Evolutionary conservation across 2,329 filamentous ascomycete species (phyloP).

Genomic region (Claviceps maximensis): DNA sequence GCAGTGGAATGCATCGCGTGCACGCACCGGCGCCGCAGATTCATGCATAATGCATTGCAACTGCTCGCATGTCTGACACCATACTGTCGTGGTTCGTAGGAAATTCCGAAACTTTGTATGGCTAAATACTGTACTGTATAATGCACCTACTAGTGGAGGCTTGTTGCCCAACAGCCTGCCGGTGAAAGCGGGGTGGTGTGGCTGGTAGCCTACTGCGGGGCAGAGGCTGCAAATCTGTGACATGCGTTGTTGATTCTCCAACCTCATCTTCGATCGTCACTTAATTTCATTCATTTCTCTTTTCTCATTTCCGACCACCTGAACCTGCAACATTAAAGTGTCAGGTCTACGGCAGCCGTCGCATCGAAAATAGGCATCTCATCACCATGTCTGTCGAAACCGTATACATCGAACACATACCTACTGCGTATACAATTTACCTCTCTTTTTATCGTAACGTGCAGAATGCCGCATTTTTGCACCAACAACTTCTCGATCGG

Average conservation of each 20-base stretch:
- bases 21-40: no score
- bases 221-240: slow-evolving; percentile 1
- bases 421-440: slow-evolving; percentile 52
- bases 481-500: slow-evolving; percentile 70
- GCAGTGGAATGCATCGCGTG: no score
- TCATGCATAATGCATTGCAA: no score
- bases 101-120: no score
- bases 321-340: neutral
- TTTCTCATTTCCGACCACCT: no score
- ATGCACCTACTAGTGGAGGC: neutral
- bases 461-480: slow-evolving; percentile 63
- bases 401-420: slow-evolving; percentile 63
- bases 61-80: no score
- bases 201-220: slow-evolving; percentile 2
- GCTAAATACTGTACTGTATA: no score
- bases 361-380: neutral
- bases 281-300: no score
- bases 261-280: neutral
- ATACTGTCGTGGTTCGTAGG: no score
- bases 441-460: slow-evolving; percentile 65
- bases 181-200: slow-evolving; percentile 1
- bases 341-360: neutral
- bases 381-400: slow-evolving; percentile 38
- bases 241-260: slow-evolving; percentile 1
- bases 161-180: neutral